phyloP scores from a whole-genome alignment of 345 rosid species.

The Anacardium occidentale region DNA sequence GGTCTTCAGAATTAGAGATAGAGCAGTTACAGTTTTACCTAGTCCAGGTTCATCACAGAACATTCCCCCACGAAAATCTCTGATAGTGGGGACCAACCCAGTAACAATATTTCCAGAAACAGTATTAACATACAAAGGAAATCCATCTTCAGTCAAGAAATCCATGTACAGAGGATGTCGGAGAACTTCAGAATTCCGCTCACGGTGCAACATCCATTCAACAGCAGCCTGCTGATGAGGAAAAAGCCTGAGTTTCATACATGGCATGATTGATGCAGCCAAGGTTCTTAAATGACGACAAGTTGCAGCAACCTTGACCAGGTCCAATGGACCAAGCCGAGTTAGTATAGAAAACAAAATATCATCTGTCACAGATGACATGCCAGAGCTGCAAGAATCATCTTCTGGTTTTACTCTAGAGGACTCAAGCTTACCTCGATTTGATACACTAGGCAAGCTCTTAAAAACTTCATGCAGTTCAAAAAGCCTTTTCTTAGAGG shows the following conservation, averaged over 20 bases:
- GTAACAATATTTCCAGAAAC: conserved; percentile 68
- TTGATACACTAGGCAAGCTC: conserved; percentile 59
- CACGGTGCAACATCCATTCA: conserved; percentile 93
- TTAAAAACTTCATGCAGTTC: conserved; percentile 81
- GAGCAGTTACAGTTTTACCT: conserved; percentile 93
- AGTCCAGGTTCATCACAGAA: conserved; percentile 99
- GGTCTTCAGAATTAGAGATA: conserved; percentile 85
- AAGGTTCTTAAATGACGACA: conserved; percentile 72
- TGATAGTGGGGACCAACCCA: conserved; percentile 62
- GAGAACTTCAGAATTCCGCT: conserved; percentile 52
- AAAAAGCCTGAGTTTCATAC: conserved; percentile 81
- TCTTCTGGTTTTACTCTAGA: conserved; percentile 49
- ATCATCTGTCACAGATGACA: conserved; percentile 78
- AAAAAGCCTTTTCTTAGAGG: conserved; percentile 55
- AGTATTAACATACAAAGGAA: conserved; percentile 54
- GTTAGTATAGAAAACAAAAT: conserved; percentile 51
- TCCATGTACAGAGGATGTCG: conserved; percentile 69
- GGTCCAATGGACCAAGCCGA: conserved; percentile 58
- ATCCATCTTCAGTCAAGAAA: conserved; percentile 72
- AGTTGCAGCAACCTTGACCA: conserved; percentile 62
- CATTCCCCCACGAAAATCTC: conserved; percentile 91
- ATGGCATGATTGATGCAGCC: conserved; percentile 71
- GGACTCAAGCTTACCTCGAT: conserved; percentile 32
- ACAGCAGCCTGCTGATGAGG: conserved; percentile 96
- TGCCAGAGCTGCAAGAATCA: conserved; percentile 43